These are phyloP conservation scores for Phytopythium chamaehyphon DNA, from an alignment of 352 stramenopile genomes.

Conservation along the genomic window DNA sequence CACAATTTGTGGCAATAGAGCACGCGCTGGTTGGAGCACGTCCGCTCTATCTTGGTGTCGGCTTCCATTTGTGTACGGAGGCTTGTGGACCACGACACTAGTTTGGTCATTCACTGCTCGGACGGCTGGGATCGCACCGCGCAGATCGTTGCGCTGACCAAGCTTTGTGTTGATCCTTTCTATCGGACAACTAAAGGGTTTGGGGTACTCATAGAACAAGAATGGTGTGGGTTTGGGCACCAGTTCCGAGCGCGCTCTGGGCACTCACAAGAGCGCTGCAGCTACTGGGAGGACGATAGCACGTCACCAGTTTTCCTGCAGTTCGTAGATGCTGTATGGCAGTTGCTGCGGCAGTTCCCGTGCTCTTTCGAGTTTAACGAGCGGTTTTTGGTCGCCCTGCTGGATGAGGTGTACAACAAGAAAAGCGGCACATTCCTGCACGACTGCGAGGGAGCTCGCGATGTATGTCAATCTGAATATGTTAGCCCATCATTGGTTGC, in stretches of 20 bases:
- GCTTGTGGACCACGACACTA: conserved; percentile 80
- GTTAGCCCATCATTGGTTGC: neutral
- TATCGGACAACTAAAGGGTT: conserved; percentile 97
- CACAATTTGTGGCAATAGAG: conserved; percentile 23
- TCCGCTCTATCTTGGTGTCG: conserved; percentile 76
- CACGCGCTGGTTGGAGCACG: conserved; percentile 78
- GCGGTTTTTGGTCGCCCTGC: conserved; percentile 88
- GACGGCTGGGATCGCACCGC: conserved; percentile 99
- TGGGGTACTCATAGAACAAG: conserved; percentile 96
- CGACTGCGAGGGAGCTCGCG: conserved; percentile 91
- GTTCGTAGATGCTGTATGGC: conserved; percentile 98
- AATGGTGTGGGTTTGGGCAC: conserved; percentile 99
- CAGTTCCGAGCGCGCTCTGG: conserved; percentile 93
- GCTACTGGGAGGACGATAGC: conserved; percentile 94
- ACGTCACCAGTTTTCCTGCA: conserved; percentile 98
- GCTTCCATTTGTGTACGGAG: conserved; percentile 92
- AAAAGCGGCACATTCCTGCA: conserved; percentile 97
- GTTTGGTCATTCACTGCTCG: conserved; percentile 97
- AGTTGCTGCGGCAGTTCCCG: conserved; percentile 95
- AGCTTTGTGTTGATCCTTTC: conserved; percentile 97
- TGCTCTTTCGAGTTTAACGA: conserved; percentile 98
- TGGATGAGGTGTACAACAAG: conserved; percentile 96
- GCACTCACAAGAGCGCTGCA: conserved; percentile 46
- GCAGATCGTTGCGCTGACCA: conserved; percentile 93
- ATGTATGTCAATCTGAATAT: conserved; percentile 28